A percentile compares a stretch with the other conserved stretches of the same genome.
Evolutionary conservation across 176 grass and related monocot genomes (phyloP).

Genomic region (Bonia amplexicaulis): DNA sequence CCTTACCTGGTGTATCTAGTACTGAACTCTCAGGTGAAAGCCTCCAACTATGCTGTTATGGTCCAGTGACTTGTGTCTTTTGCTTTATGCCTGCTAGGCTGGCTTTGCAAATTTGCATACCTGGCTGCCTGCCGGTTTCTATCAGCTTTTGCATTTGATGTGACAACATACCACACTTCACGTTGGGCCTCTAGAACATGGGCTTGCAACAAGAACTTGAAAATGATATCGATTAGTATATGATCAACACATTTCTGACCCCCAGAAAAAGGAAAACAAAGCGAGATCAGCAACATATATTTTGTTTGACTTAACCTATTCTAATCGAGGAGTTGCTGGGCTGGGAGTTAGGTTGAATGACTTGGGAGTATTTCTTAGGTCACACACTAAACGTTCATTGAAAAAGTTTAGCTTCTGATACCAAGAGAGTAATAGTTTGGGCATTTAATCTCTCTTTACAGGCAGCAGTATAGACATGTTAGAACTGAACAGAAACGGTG

Average conservation of each 20-base stretch:
- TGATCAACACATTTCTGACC: neutral
- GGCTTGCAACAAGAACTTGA: neutral
- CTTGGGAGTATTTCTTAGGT: neutral
- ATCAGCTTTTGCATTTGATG: conserved; percentile 4
- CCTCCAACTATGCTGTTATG: neutral
- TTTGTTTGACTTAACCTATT: neutral
- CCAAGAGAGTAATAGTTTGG: neutral
- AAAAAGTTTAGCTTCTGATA: neutral
- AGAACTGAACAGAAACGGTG: neutral
- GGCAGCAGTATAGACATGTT: neutral
- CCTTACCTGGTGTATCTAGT: too few relatives aligned
- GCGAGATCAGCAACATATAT: neutral
- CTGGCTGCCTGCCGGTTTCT: neutral
- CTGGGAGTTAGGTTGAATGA: neutral
- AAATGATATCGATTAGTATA: neutral
- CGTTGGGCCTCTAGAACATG: neutral
- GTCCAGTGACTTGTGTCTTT: neutral
- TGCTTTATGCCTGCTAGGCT: neutral
- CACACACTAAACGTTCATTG: neutral
- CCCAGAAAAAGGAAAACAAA: neutral
- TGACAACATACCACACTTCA: neutral
- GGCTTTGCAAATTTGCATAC: neutral
- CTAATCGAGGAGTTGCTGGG: neutral
- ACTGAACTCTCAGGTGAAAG: neutral
- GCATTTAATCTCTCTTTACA: neutral